A percentile compares a stretch with the other conserved stretches of the same genome.
phyloP scores from a whole-genome alignment of 2,329 filamentous ascomycete species.

The Penicillium palitans region DNA sequence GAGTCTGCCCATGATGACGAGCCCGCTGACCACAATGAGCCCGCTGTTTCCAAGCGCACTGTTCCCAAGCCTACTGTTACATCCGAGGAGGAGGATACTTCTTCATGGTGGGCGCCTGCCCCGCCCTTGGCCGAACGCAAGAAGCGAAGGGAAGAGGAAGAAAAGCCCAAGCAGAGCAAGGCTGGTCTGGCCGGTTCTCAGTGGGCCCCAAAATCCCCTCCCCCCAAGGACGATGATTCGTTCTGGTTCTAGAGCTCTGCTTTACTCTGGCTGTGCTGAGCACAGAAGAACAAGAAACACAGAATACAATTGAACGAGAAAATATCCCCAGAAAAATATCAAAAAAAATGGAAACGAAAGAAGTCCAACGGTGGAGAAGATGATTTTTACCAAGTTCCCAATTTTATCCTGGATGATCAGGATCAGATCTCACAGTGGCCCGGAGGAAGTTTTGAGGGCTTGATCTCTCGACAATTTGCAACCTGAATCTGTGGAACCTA shows the following conservation, averaged over 20 bases:
- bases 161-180: background rate
- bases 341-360: slow-evolving; percentile 7
- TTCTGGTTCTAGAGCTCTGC: background rate
- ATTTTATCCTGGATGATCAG: background rate
- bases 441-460: background rate
- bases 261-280: background rate
- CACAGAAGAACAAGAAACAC: background rate
- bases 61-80: background rate
- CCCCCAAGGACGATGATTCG: background rate
- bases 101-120: background rate
- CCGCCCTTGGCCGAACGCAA: background rate
- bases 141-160: background rate
- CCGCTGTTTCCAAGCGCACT: background rate
- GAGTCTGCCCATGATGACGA: background rate
- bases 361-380: background rate
- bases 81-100: background rate
- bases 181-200: background rate
- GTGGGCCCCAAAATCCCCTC: background rate
- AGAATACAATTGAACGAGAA: background rate
- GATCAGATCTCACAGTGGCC: background rate
- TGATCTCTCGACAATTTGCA: background rate
- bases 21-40: background rate
- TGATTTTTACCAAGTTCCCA: background rate
- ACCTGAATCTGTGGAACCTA: background rate
- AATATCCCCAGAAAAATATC: background rate